Evolutionary conservation across 169 alveolate species (phyloP).

Genomic region (Perkinsus chesapeaki): DNA sequence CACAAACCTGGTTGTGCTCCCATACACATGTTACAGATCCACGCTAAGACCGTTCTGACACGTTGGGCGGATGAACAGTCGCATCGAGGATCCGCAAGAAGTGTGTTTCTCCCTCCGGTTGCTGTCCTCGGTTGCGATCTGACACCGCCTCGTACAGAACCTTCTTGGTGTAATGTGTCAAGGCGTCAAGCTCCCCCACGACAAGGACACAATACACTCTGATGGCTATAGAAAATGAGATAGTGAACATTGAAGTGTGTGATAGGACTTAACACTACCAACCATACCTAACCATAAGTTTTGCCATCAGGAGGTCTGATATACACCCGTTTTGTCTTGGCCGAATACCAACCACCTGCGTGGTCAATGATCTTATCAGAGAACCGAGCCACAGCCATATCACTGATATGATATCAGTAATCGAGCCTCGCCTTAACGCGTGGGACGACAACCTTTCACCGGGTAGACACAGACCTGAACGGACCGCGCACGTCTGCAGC

Average conservation of each 20-base stretch:
- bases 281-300: neutral
- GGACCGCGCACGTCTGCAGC: neutral
- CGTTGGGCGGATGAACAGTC: neutral
- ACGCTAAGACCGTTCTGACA: neutral
- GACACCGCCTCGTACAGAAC: neutral
- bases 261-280: neutral
- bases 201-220: neutral
- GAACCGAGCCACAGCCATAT: neutral
- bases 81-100: neutral
- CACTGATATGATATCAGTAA: too few relatives aligned
- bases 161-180: neutral
- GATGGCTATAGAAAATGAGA: neutral
- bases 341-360: neutral
- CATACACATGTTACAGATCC: neutral
- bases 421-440: neutral
- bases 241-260: neutral
- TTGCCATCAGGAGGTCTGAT: neutral
- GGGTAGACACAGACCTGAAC: neutral
- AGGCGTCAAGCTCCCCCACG: neutral
- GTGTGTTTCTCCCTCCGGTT: too few relatives aligned
- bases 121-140: too few relatives aligned
- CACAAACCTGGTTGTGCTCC: neutral
- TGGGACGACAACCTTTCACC: neutral
- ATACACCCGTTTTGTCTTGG: neutral
- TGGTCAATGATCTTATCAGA: neutral